Evolutionary conservation across 768 basidiomycete genomes (phyloP).

Genomic region (Russula olivacea): DNA sequence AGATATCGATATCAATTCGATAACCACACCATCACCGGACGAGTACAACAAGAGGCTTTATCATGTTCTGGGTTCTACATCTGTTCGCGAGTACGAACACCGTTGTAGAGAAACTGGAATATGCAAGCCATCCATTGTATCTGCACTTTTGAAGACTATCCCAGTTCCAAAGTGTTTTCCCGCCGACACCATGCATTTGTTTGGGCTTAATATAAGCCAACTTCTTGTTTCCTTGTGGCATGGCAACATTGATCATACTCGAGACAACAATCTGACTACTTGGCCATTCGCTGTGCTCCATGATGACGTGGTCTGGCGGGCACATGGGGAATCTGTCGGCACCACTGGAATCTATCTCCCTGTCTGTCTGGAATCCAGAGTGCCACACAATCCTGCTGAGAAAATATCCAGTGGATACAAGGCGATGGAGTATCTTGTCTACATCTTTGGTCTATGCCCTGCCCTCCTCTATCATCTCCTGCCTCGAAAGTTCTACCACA

Average conservation of each 20-base stretch:
- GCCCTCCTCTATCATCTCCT: not conserved
- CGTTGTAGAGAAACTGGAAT: not conserved
- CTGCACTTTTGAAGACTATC: not conserved
- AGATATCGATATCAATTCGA: not conserved
- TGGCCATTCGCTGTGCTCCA: not conserved
- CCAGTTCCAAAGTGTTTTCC: not conserved
- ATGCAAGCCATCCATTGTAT: not conserved
- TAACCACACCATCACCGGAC: not conserved
- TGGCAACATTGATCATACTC: not conserved
- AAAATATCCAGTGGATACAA: not conserved
- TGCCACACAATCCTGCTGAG: not conserved
- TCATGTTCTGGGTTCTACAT: not conserved
- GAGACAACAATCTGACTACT: not conserved
- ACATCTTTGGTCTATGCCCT: not conserved
- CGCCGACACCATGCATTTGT: not conserved
- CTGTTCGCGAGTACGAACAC: not conserved
- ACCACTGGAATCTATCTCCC: not conserved
- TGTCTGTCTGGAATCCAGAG: not conserved
- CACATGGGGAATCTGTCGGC: not conserved
- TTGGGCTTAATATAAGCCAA: not conserved
- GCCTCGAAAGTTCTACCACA: not conserved
- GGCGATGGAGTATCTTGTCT: not conserved
- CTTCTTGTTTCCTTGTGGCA: not conserved
- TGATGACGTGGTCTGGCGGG: not conserved
- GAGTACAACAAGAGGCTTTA: not conserved